Conservation (phyloP, 805 yeast species). For the Candida sphagnicola region DNA sequence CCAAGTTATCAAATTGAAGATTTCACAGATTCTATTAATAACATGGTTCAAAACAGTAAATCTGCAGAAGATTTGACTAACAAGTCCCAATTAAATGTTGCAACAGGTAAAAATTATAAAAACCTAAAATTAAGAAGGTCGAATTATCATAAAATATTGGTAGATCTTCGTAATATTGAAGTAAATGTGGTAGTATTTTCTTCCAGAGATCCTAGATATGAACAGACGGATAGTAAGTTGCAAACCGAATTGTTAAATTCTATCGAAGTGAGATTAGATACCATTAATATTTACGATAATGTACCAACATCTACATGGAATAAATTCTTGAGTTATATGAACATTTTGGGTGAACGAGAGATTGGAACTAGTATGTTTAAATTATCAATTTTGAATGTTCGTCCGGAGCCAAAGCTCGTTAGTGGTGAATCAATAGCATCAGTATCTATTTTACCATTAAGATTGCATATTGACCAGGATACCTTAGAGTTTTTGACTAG, state of each 20-base stretch:
- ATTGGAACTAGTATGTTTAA: conserved; percentile 61
- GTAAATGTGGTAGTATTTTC: conserved; percentile 43
- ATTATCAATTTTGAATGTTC: conserved; percentile 49
- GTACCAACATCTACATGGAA: conserved; percentile 90
- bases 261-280: conserved; percentile 46
- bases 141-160: conserved; percentile 49
- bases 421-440: conserved; percentile 62
- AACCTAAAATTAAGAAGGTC: conserved; percentile 66
- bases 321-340: conserved; percentile 67
- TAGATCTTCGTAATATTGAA: conserved; percentile 54
- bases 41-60: conserved; percentile 22
- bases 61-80: conserved; percentile 7
- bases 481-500: conserved; percentile 79
- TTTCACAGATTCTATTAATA: conserved; percentile 53
- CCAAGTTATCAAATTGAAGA: conserved; percentile 40
- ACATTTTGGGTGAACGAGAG: conserved; percentile 68
- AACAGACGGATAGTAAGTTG: conserved; percentile 24
- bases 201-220: conserved; percentile 44
- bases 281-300: conserved; percentile 66
- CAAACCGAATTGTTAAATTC: conserved; percentile 46
- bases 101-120: conserved; percentile 30
- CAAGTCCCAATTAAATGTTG: conserved; percentile 18
- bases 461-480: conserved; percentile 90
- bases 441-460: conserved; percentile 61
- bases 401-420: conserved; percentile 62